A percentile compares a stretch with the other conserved stretches of the same genome.
phyloP scores from a whole-genome alignment of 2,329 filamentous ascomycete species.

The Ceratocystis destructans region DNA sequence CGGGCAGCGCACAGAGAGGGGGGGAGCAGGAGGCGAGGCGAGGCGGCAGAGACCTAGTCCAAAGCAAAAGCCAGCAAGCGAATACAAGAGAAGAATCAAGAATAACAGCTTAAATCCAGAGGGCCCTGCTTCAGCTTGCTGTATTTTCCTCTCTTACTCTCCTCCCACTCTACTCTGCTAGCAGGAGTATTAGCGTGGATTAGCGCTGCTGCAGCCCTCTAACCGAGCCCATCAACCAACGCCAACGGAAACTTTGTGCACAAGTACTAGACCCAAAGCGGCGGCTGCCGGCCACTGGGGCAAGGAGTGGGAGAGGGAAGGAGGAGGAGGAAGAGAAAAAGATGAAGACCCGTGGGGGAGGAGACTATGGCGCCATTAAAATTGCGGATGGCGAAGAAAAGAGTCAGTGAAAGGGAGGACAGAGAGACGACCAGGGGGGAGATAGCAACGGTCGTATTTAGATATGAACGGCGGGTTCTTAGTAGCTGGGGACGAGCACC shows the following conservation, averaged over 20 bases:
- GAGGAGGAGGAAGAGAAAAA: background rate
- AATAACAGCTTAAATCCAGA: background rate
- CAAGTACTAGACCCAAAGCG: constrained; percentile 1
- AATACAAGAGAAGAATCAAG: background rate
- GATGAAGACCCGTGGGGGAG: background rate
- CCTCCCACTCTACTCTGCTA: too few species aligned
- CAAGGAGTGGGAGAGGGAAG: background rate
- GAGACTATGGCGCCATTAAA: background rate
- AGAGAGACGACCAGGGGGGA: too few species aligned
- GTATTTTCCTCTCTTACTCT: too few species aligned
- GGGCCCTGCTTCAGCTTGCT: background rate
- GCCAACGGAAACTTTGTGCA: constrained; percentile 7
- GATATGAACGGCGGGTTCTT: too few species aligned
- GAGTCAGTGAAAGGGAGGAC: too few species aligned
- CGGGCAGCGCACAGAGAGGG: background rate
- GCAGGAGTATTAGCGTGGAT: too few species aligned
- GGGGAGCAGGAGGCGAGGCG: background rate
- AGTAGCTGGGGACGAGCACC: too few species aligned
- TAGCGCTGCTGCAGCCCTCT: background rate
- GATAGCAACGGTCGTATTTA: too few species aligned
- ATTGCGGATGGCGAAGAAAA: background rate
- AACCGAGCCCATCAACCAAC: background rate
- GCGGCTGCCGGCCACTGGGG: background rate
- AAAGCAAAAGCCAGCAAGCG: background rate
- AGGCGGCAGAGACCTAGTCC: background rate